Base-by-base conservation (phyloP, 768 basidiomycete genomes). In the Lactarius vividus region DNA sequence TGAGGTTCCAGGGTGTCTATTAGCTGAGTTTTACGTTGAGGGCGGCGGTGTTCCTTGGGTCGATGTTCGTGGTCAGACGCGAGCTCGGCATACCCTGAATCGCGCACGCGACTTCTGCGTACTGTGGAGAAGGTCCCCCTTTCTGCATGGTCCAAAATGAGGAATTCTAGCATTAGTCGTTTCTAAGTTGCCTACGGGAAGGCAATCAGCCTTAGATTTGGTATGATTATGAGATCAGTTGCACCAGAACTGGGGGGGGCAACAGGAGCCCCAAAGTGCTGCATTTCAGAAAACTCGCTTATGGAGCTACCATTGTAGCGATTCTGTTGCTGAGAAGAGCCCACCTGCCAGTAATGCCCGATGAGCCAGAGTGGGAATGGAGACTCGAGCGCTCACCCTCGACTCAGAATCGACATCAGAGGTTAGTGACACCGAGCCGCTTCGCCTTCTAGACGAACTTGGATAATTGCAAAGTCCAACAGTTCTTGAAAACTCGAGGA, bases 381-480 rank as follows among this genome's bases (percentile, higher is more conserved):
- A 33, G 31, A 49, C 23, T 56, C 29, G 39, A 42, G 26, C 16
- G 44, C 61, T 39, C 23, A 66, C 62, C 31, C 28, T n/a, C 16
- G 52, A 16, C 18, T 59, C 57, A 11, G 46, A 56, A 46, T 23
- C 42, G 33, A 46, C 18, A 33, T 29, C 49, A 33, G 66, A 49
- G 58, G 13, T 10, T 16, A 4, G 20, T 26, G 42, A 37, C 23
- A 13, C 35, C 4, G 23, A 28, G 26, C 13, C 31, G 13, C 23
- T 20, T 54, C 15, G 33, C 44, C 10, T 46, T 11, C 37, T 46
- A 35, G 52, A 54, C 28, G 57, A 54, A 15, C 23, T 55, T 18
- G 23, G 29, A 42, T 67, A 67, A 31, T 67, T 67, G 57, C 66
- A 67, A 39, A 67, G 57, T 23, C 66, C 66, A 23, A 67, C 49